Evolutionary conservation across 177 flowering plant species (phyloP).

Genomic region (Telopea speciosissima): DNA sequence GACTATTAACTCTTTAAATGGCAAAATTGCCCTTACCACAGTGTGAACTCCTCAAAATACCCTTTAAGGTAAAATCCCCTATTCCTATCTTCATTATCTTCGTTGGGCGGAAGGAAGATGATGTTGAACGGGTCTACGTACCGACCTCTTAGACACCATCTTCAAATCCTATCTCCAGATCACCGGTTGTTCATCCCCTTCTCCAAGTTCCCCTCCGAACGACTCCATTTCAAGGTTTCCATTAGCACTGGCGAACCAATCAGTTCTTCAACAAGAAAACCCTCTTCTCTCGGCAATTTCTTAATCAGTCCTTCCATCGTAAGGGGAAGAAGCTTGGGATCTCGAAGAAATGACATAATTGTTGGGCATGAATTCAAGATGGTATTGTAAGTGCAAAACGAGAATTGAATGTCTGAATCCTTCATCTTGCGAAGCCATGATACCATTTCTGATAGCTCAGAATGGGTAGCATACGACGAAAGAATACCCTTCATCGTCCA

Average conservation of each 20-base stretch:
- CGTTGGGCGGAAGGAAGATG: too few relatives aligned
- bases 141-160: too few relatives aligned
- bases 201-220: slow-evolving; percentile 61
- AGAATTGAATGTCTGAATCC: slow-evolving; percentile 26
- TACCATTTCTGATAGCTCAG: slow-evolving; percentile 37
- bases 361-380: slow-evolving; percentile 68
- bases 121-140: too few relatives aligned
- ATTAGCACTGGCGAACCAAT: slow-evolving; percentile 40
- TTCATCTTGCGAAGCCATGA: slow-evolving; percentile 62
- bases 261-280: slow-evolving; percentile 45
- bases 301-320: slow-evolving; percentile 41
- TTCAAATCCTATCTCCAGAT: too few relatives aligned
- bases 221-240: slow-evolving; percentile 49
- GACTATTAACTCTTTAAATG: too few relatives aligned
- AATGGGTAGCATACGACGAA: slow-evolving; percentile 2
- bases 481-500: too few relatives aligned
- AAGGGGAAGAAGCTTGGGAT: slow-evolving; percentile 33
- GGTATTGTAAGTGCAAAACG: slow-evolving; percentile 70
- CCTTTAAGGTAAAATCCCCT: too few relatives aligned
- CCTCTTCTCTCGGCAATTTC: slow-evolving; percentile 38
- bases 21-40: too few relatives aligned
- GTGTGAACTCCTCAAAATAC: too few relatives aligned
- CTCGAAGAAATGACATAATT: slow-evolving; percentile 36
- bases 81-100: too few relatives aligned
- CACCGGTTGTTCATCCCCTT: too few relatives aligned